phyloP scores from a whole-genome alignment of 2,329 filamentous ascomycete genomes.

The Sporothrix pseudoabietina region DNA sequence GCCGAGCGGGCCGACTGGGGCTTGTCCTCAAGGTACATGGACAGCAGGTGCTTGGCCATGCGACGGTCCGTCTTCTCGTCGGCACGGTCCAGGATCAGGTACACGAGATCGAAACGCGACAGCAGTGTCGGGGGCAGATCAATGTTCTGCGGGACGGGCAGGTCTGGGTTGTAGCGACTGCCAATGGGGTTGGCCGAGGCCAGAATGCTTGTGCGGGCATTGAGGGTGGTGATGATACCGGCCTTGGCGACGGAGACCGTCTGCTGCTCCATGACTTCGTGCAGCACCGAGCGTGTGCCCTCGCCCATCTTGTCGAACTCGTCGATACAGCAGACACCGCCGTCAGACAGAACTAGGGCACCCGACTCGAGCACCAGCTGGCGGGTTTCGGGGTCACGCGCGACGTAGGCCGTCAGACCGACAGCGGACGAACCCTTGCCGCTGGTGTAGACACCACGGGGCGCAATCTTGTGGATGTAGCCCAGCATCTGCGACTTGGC shows the following conservation, averaged over 20 bases:
- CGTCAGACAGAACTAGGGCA: conserved; percentile 76
- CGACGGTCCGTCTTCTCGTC: conserved; percentile 88
- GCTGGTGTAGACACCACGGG: conserved; percentile 79
- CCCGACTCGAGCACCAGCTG: conserved; percentile 80
- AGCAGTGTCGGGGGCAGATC: conserved; percentile 93
- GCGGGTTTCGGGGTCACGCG: conserved; percentile 76
- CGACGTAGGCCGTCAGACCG: conserved; percentile 79
- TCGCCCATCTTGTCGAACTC: conserved; percentile 89
- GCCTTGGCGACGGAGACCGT: conserved; percentile 86
- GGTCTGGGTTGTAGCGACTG: conserved; percentile 93
- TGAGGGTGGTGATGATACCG: conserved; percentile 94
- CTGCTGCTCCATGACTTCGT: conserved; percentile 88
- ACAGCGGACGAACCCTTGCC: conserved; percentile 80
- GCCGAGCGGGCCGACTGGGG: conserved; percentile 77
- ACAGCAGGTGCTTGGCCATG: conserved; percentile 86
- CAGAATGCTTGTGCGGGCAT: conserved; percentile 91
- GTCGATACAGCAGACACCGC: conserved; percentile 82
- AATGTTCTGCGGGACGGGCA: conserved; percentile 97
- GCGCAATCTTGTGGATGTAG: conserved; percentile 97
- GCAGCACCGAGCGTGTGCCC: conserved; percentile 74
- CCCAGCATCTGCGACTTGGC: conserved; percentile 92
- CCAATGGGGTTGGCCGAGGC: conserved; percentile 98
- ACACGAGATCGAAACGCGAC: conserved; percentile 95
- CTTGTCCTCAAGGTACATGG: conserved; percentile 94
- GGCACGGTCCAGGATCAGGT: conserved; percentile 90